Conservation (phyloP, 1,139 yeast species). For the Scheffersomyces insectosa region DNA sequence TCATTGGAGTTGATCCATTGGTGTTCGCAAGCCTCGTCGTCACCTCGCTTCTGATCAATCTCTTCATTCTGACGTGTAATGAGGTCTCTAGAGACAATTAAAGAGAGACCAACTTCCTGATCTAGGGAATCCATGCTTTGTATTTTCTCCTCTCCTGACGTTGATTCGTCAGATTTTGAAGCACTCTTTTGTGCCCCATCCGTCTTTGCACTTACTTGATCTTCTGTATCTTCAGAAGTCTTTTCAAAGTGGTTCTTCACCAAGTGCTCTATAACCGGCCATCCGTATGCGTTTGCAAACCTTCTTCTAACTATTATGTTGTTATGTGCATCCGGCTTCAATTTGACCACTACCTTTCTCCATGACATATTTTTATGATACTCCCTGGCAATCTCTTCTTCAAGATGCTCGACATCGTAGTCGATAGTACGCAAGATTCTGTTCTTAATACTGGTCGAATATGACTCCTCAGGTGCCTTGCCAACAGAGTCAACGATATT, state of each 20-base stretch:
- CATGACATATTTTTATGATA: constrained; percentile 87
- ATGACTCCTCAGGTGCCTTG: neutral
- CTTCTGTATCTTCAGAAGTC: neutral
- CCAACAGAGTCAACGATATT: neutral
- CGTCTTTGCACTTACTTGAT: neutral
- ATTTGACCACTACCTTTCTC: constrained; percentile 86
- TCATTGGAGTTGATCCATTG: constrained; percentile 56
- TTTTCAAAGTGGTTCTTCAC: constrained; percentile 61
- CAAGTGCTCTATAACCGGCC: constrained; percentile 88
- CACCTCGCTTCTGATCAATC: constrained; percentile 27
- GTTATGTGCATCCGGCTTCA: constrained; percentile 94
- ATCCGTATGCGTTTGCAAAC: constrained; percentile 93
- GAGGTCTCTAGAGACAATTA: constrained; percentile 37
- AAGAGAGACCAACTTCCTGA: constrained; percentile 28
- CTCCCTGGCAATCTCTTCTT: constrained; percentile 83
- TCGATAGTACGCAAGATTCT: constrained; percentile 13
- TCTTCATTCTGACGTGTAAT: constrained; percentile 35
- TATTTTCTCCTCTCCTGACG: neutral
- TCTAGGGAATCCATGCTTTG: constrained; percentile 22
- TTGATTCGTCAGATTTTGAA: neutral
- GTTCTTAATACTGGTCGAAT: neutral
- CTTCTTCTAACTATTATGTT: constrained; percentile 87
- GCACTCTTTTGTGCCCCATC: neutral
- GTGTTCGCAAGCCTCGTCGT: constrained; percentile 17
- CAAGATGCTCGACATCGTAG: constrained; percentile 37